Evolutionary conservation across 441 rosid species (phyloP), one percentile per base, ranked within the genome.

Genomic region (Jatropha multifida): DNA sequence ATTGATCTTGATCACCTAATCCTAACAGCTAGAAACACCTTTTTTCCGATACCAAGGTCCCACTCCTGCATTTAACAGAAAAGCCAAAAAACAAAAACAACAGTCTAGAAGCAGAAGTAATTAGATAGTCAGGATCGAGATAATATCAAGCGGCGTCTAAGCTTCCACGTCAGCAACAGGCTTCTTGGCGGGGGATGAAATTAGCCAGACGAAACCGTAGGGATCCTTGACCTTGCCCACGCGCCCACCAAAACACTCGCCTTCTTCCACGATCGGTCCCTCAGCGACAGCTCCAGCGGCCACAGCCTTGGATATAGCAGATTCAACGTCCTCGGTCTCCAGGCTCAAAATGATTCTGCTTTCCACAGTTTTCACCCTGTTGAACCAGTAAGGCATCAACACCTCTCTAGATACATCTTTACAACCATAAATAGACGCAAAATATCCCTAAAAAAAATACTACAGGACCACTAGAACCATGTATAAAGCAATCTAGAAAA

Each of bases 141-240:
- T 65, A 77, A n/a, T 70, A 85, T 82, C 81, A 15, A 38, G 27
- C 77, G 79, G 76, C 72, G 46, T 51, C 68, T 77, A 89, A 20
- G 84, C 93, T 71, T 83, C 90, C 84, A 73, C 88, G 68, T 78
- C 81, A 2, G 68, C 79, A 32, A 46, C 18, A 12, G 69, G 46
- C 78, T 82, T 71, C 80, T 84, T 82, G 55, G 76, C 76, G 2
- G 91, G 83, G 20, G 91, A 73, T 74, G 83, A 78, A 71, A 95
- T 77, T 71, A 79, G 54, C 99, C 99, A 93, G 5, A 85, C 83
- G 75, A 81, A 83, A 7, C 99, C 97, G 44, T 86, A 95, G 0
- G 98, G 97, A 63, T 95, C 99, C 85, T 86, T 88, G 12, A 93
- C 84, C 83, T 86, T 88, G 0, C 88, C 90, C 76, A 84, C 88